These are phyloP conservation scores for Backusella psychrophila DNA, from an alignment of 192 early-diverging fungal species.

Conservation along the genomic window DNA sequence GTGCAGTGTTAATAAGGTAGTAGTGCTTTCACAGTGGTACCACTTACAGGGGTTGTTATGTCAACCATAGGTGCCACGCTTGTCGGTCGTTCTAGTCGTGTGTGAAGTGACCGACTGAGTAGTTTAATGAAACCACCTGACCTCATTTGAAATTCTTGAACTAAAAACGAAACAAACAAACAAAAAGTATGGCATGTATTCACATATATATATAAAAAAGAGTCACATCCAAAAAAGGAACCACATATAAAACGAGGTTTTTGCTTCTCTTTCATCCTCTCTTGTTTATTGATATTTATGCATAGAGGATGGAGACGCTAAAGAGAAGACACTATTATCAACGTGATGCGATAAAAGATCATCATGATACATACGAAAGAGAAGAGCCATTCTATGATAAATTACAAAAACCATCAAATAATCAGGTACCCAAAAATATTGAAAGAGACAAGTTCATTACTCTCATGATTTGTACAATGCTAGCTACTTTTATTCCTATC, in stretches of 20 bases:
- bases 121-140: background rate
- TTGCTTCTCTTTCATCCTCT: background rate
- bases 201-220: background rate
- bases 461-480: no score
- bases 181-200: background rate
- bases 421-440: background rate
- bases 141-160: background rate
- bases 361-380: background rate
- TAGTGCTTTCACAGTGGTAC: background rate
- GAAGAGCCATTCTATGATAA: background rate
- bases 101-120: background rate
- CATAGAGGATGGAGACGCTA: background rate
- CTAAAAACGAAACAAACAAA: constrained; percentile 3
- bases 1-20: background rate
- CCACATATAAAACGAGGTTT: background rate
- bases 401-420: background rate
- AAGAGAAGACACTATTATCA: background rate
- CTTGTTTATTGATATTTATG: background rate
- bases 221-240: background rate
- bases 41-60: constrained; percentile 63
- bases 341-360: background rate
- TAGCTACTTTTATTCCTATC: background rate
- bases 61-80: constrained; percentile 76
- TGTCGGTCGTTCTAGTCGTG: constrained; percentile 14
- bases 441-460: no score